Conservation (phyloP, 2,329 filamentous ascomycete species). For the Aureobasidium zeae region DNA sequence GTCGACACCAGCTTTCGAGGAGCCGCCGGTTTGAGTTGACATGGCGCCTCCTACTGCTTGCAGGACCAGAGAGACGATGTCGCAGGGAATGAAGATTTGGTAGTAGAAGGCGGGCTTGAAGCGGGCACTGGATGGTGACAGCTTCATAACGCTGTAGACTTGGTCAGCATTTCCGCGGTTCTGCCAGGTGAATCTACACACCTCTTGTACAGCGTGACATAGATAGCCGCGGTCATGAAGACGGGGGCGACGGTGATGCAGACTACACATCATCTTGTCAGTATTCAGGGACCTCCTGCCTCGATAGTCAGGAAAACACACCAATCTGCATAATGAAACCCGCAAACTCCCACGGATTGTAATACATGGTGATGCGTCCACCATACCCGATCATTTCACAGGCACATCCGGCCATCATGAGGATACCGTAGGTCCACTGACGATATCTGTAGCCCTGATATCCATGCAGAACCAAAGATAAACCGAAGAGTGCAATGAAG, state of each 20-base stretch:
- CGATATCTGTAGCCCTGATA: conserved; percentile 38
- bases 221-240: conserved; percentile 55
- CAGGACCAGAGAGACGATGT: conserved; percentile 51
- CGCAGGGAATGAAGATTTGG: conserved; percentile 51
- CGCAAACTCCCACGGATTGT: conserved; percentile 37
- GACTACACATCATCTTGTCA: conserved; percentile 31
- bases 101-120: conserved; percentile 21
- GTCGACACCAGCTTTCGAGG: conserved; percentile 40
- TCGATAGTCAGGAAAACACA: neutral
- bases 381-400: conserved; percentile 52
- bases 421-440: conserved; percentile 44
- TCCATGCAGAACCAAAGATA: conserved; percentile 35
- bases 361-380: conserved; percentile 47
- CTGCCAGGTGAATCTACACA: neutral
- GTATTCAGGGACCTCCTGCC: accelerated
- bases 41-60: conserved; percentile 44
- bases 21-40: conserved; percentile 31
- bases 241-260: conserved; percentile 56
- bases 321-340: conserved; percentile 35
- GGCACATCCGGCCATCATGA: conserved; percentile 45
- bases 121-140: conserved; percentile 18
- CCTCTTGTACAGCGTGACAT: conserved; percentile 46
- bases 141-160: conserved; percentile 18
- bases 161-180: too few species aligned
- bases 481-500: conserved; percentile 43